A percentile compares a stretch with the other conserved stretches of the same genome.
Conservation (phyloP, 2,329 filamentous ascomycete species). For the Cordyceps farinosa region DNA sequence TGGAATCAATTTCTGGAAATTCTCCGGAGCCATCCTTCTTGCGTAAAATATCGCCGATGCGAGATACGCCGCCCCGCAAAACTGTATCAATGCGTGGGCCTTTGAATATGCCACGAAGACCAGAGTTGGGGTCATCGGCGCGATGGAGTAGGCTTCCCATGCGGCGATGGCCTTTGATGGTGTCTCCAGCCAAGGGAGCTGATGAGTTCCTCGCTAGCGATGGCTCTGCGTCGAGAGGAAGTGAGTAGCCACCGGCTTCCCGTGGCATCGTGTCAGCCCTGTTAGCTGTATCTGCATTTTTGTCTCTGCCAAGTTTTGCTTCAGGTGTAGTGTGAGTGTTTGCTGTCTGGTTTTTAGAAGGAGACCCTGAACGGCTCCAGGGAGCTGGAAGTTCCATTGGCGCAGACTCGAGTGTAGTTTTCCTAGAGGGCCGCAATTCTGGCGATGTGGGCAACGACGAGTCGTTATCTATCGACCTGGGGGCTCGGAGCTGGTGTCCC, state of each 20-base stretch:
- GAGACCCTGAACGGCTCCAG: slow-evolving; percentile 61
- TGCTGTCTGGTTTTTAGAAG: slow-evolving; percentile 39
- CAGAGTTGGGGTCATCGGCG: slow-evolving; percentile 30
- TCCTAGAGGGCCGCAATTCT: slow-evolving; percentile 43
- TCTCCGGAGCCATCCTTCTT: slow-evolving; percentile 44
- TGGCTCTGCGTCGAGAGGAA: slow-evolving; percentile 18
- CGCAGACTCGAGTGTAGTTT: slow-evolving; percentile 52
- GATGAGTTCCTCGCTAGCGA: slow-evolving; percentile 29
- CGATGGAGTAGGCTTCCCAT: slow-evolving; percentile 47
- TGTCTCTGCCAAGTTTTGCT: neutral
- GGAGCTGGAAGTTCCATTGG: slow-evolving; percentile 62
- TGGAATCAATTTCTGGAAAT: slow-evolving; percentile 38
- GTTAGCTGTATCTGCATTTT: neutral
- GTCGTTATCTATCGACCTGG: slow-evolving; percentile 42
- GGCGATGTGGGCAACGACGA: slow-evolving; percentile 51
- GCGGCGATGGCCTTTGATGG: slow-evolving; percentile 46
- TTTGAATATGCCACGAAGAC: slow-evolving; percentile 68
- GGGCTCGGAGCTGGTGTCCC: slow-evolving; percentile 38
- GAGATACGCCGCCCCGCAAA: slow-evolving; percentile 57
- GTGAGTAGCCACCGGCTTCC: slow-evolving; percentile 21
- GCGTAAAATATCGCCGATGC: slow-evolving; percentile 55
- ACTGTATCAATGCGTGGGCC: slow-evolving; percentile 70
- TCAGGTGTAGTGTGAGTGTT: neutral
- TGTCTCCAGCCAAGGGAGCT: slow-evolving; percentile 41
- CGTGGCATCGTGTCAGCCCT: slow-evolving; percentile 5